Base-by-base conservation (phyloP, 306 rosid genomes). In the Argentina anserina region DNA sequence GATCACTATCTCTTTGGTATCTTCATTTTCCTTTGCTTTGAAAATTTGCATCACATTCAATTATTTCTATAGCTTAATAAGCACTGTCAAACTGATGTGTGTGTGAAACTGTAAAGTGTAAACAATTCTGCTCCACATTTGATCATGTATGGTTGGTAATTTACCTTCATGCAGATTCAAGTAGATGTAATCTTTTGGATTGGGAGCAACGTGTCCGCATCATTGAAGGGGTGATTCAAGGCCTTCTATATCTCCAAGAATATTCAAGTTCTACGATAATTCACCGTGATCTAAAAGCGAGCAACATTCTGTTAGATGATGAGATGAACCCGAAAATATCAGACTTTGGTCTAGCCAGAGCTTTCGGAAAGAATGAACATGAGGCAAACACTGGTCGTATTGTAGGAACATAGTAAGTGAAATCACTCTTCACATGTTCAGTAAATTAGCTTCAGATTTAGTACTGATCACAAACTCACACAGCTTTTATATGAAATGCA, bases 1-100 rank as follows among this genome's bases (percentile, higher is more conserved):
- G 81, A 86, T 75, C 28, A 28, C 43, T 84, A 79, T 56, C 90
- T 87, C 60, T 80, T 87, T 61, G 85, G 88, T 87, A 21, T 31
- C 41, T 31, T 3, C 65, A 60, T 7, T 15, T 13, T 60, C 17
- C 40, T 15, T 60, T 60, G 21, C 39, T 60, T 60, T 43, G 5
- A 43, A 43, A 13, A 3, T 43, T 43, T 26, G 34, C 15, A 15
- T 60, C 17, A 14, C 65, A 15, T 15, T 60, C 40, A 15, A 17
- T 58, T 26, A 45, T 43, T 15, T 49, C 55, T 49, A 0, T n/a
- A 20, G 26, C 56, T 49, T 49, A 6, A 6, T 20, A 18, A 18
- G 3, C 55, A 47, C 10, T 33, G 36, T 53, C 11, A 21, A 20
- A 21, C 13, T 53, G 60, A n/a, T n/a, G 7, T 53, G 12, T 53